Conservation (phyloP, 2,329 filamentous ascomycete species). For the Aspergillus thermomutatus region DNA sequence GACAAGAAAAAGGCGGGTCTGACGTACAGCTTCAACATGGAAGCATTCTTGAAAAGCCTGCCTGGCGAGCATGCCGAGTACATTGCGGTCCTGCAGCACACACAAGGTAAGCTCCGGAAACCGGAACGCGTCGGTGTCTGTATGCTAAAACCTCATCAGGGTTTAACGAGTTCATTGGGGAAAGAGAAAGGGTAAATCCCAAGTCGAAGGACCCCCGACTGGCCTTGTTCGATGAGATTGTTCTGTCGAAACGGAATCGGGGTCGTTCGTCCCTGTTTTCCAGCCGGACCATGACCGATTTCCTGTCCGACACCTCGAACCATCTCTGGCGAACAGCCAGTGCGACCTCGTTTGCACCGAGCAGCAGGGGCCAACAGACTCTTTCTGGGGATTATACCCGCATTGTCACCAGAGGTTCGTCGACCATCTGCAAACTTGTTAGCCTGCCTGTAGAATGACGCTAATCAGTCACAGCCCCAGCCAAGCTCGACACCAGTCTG, state of each 20-base stretch:
- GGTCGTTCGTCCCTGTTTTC: slow-evolving; percentile 58
- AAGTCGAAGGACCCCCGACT: slow-evolving; percentile 54
- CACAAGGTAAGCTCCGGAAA: slow-evolving; percentile 48
- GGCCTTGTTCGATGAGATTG: slow-evolving; percentile 63
- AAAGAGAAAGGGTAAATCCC: slow-evolving; percentile 54
- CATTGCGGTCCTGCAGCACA: slow-evolving; percentile 60
- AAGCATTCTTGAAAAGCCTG: slow-evolving; percentile 62
- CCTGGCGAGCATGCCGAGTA: slow-evolving; percentile 64
- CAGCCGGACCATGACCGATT: slow-evolving; percentile 47
- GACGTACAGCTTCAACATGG: slow-evolving; percentile 64
- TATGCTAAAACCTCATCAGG: slow-evolving; percentile 32
- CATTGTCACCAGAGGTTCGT: slow-evolving; percentile 49
- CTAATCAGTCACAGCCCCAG: slow-evolving; percentile 57
- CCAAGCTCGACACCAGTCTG: slow-evolving; percentile 76
- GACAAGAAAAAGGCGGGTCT: slow-evolving; percentile 62
- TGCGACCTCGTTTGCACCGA: slow-evolving; percentile 54
- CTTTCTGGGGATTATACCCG: slow-evolving; percentile 50
- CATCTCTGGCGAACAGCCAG: slow-evolving; percentile 63
- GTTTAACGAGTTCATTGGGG: slow-evolving; percentile 64
- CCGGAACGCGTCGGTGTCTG: neutral
- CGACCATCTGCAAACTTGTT: slow-evolving; percentile 48
- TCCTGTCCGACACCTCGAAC: slow-evolving; percentile 61
- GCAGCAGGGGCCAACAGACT: slow-evolving; percentile 45
- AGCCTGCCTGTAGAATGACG: neutral
- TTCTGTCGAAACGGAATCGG: slow-evolving; percentile 61